Evolutionary conservation across 139 green algal genomes (phyloP).

Genomic region (Diplosphaera chodatii): DNA sequence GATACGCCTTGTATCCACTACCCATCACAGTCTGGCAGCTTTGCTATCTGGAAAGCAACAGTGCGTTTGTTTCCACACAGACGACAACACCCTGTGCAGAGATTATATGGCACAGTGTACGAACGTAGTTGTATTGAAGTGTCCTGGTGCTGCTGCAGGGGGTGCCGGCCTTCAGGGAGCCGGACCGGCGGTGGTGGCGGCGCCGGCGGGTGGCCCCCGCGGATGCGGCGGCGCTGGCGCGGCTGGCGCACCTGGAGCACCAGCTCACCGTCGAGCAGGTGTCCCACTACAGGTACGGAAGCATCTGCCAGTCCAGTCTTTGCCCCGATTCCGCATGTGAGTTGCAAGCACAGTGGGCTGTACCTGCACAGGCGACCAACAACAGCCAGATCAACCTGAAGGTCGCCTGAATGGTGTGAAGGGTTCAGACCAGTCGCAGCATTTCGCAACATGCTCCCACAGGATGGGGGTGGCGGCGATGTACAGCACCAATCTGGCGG

Average conservation of each 20-base stretch:
- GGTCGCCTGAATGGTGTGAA: too few relatives aligned
- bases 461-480: constrained; percentile 21
- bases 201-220: constrained; percentile 11
- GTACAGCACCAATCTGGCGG: constrained; percentile 27
- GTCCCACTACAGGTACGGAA: constrained; percentile 34
- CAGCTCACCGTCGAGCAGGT: constrained; percentile 36
- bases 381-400: too few relatives aligned
- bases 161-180: constrained; percentile 9
- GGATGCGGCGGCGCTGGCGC: constrained; percentile 4
- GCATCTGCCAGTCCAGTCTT: too few relatives aligned
- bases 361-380: too few relatives aligned
- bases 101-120: too few relatives aligned
- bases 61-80: too few relatives aligned
- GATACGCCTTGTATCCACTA: too few relatives aligned
- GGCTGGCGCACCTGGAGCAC: constrained; percentile 24
- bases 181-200: constrained; percentile 30
- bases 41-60: too few relatives aligned
- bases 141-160: not conserved
- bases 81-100: too few relatives aligned
- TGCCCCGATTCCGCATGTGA: too few relatives aligned
- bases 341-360: too few relatives aligned
- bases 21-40: too few relatives aligned
- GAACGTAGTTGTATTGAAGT: not conserved
- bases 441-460: not conserved
- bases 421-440: not conserved